phyloP scores from a whole-genome alignment of 148 eudicot genomes.

The Tetragonia tetragonoides region DNA sequence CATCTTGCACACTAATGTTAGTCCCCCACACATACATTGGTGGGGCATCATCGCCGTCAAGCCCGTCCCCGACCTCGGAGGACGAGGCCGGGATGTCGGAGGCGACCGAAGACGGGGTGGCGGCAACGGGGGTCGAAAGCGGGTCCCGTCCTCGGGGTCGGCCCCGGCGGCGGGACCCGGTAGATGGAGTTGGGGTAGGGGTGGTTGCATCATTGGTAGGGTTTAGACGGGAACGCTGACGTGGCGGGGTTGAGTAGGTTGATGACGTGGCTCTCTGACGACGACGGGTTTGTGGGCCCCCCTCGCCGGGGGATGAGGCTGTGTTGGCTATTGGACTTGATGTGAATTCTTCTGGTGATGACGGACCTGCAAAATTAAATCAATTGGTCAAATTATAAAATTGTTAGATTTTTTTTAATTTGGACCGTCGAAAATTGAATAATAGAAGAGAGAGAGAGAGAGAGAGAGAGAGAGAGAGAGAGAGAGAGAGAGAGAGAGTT shows the following conservation, averaged over 20 bases:
- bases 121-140: conserved; percentile 30
- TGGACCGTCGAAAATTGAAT: too few relatives aligned
- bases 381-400: not conserved
- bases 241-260: conserved; percentile 37
- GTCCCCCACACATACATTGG: conserved; percentile 97
- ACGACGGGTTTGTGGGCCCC: conserved; percentile 37
- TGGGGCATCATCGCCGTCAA: conserved; percentile 63
- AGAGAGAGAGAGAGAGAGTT: conserved; percentile 25
- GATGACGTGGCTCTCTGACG: conserved; percentile 40
- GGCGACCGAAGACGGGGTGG: conserved; percentile 47
- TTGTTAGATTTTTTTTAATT: not conserved
- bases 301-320: conserved; percentile 53
- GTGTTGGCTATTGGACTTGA: conserved; percentile 89
- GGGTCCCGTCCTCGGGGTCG: conserved; percentile 12
- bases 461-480: not conserved
- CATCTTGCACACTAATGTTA: conserved; percentile 90
- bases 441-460: not conserved
- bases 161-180: conserved; percentile 30
- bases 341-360: conserved; percentile 65
- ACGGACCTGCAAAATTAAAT: conserved; percentile 47
- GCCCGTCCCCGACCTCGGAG: conserved; percentile 72
- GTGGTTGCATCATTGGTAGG: conserved; percentile 23
- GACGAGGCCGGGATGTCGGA: conserved; percentile 48
- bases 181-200: conserved; percentile 35
- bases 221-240: conserved; percentile 22